phyloP scores from a whole-genome alignment of 2,329 filamentous ascomycete genomes.

The Chalaropsis ovoidea region DNA sequence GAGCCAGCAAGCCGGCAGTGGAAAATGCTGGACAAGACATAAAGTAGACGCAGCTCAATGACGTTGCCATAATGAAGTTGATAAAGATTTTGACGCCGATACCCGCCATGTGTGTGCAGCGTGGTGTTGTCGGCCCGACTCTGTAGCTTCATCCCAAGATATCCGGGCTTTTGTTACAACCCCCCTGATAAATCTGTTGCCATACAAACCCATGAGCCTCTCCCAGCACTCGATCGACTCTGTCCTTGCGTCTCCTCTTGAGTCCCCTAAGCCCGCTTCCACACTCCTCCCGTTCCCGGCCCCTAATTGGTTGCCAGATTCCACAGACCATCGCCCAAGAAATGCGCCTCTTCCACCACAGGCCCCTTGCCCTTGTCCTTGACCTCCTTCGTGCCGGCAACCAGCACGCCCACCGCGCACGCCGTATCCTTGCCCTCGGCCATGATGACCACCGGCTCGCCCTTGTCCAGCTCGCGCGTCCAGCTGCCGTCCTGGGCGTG shows the following conservation, averaged over 20 bases:
- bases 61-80: background rate
- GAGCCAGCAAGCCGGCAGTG: background rate
- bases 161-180: background rate
- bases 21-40: background rate
- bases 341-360: constrained; percentile 89
- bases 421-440: constrained; percentile 91
- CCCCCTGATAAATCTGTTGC: background rate
- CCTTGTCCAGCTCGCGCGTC: constrained; percentile 62
- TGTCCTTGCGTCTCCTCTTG: background rate
- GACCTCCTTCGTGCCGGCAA: constrained; percentile 79
- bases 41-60: background rate
- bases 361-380: constrained; percentile 91
- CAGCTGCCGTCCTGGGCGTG: constrained; percentile 44
- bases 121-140: background rate
- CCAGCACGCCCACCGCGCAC: constrained; percentile 76
- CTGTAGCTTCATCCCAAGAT: background rate
- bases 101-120: background rate
- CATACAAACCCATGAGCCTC: background rate
- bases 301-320: constrained; percentile 47
- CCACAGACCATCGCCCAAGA: constrained; percentile 89
- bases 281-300: too few species aligned
- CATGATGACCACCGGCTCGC: constrained; percentile 75
- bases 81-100: background rate
- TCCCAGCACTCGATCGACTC: background rate
- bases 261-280: background rate